Evolutionary conservation across 2,329 filamentous ascomycete genomes (phyloP).

Genomic region (Xenoacremonium recifei): DNA sequence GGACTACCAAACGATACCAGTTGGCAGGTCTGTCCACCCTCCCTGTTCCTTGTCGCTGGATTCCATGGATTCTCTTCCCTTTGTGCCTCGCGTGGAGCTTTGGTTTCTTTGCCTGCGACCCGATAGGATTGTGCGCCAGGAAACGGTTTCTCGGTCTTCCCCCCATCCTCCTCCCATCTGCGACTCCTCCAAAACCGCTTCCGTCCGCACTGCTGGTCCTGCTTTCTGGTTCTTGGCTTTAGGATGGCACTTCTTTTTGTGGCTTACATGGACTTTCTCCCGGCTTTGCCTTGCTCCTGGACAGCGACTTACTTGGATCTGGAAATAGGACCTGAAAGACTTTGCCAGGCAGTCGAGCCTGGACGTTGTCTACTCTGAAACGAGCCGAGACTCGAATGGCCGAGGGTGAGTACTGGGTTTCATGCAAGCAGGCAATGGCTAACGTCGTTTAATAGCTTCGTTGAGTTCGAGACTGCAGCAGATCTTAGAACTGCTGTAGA

Average conservation of each 20-base stretch:
- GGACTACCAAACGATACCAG: slow-evolving; percentile 97
- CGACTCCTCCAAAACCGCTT: slow-evolving; percentile 26
- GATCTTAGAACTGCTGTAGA: slow-evolving; percentile 91
- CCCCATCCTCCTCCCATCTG: too few relatives aligned
- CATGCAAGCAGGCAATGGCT: slow-evolving; percentile 6
- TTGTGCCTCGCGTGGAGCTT: slow-evolving; percentile 29
- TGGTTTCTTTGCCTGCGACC: slow-evolving; percentile 29
- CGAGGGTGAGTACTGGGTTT: slow-evolving; percentile 68
- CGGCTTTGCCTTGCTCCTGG: slow-evolving; percentile 43
- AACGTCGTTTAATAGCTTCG: slow-evolving; percentile 64
- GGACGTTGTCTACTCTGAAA: slow-evolving; percentile 98
- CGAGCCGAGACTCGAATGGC: slow-evolving; percentile 85
- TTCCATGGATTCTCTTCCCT: slow-evolving; percentile 35
- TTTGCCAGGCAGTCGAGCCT: slow-evolving; percentile 95
- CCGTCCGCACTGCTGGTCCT: slow-evolving; percentile 23
- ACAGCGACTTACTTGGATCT: slow-evolving; percentile 78
- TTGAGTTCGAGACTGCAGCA: slow-evolving; percentile 92
- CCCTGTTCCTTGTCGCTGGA: slow-evolving; percentile 56
- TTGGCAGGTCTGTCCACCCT: slow-evolving; percentile 95
- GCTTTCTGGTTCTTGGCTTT: slow-evolving; percentile 34
- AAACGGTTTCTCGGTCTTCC: slow-evolving; percentile 25
- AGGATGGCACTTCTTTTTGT: slow-evolving; percentile 36
- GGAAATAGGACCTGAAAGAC: slow-evolving; percentile 97
- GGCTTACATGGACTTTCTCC: slow-evolving; percentile 33
- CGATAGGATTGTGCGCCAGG: slow-evolving; percentile 24